Percentiles rank a stretch among this genome's conserved stretches.
Evolutionary conservation across 257 asterid species (phyloP).

Genomic region (Solanum paucissectum): DNA sequence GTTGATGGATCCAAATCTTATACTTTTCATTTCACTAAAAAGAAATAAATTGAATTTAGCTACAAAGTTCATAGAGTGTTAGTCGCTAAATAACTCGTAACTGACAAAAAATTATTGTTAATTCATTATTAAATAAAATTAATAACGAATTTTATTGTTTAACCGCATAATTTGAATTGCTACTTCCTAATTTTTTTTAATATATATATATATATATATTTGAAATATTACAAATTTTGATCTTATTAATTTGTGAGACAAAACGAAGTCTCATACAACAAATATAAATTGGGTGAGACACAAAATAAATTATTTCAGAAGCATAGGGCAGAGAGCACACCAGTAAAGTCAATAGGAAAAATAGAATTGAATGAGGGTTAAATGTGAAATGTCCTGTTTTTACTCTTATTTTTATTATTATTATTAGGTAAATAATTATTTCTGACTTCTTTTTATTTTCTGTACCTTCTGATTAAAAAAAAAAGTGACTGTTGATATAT

Average conservation of each 20-base stretch:
- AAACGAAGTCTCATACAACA: not conserved
- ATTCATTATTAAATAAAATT: not conserved
- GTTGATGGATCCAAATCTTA: not conserved
- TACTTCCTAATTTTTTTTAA: not conserved
- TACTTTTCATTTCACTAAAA: not conserved
- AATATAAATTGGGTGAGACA: not conserved
- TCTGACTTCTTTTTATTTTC: not conserved
- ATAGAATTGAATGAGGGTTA: not conserved
- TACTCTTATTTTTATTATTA: not conserved
- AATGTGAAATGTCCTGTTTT: not conserved
- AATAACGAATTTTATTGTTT: not conserved
- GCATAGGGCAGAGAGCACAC: not conserved
- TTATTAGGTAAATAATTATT: not conserved
- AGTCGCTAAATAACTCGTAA: not conserved
- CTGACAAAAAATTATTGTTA: not conserved
- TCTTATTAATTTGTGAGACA: not conserved
- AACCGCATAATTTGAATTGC: not conserved
- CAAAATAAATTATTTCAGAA: not conserved
- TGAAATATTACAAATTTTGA: not conserved
- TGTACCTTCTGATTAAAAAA: constrained; percentile 1
- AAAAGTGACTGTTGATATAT: constrained; percentile 11
- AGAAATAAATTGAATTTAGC: not conserved
- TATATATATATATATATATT: too few species aligned
- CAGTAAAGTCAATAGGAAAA: not conserved
- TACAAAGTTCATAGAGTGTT: not conserved